Base-by-base conservation (phyloP, 2,329 filamentous ascomycete species). In the Aspergillus tanneri region DNA sequence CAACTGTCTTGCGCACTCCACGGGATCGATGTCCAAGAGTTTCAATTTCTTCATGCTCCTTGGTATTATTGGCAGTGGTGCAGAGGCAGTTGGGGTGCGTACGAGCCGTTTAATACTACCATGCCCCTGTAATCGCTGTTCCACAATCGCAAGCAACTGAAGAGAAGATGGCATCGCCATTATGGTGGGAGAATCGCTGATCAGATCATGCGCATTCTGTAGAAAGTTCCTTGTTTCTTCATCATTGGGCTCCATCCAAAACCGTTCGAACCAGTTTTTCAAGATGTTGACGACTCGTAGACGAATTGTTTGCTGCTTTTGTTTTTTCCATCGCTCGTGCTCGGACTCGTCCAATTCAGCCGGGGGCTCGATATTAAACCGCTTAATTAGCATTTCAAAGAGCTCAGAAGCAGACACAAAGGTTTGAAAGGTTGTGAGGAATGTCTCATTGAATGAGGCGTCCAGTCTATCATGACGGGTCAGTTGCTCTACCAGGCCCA, bases 11-110 rank as follows among this genome's bases (percentile, higher is more conserved):
- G 91, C 92, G 68, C 96, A 95, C 65, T 97, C 92, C 0, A 86
- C 87, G 0, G 90, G 83, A 64, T 96, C 91, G 58, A 97, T 95
- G 66, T 96, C 91, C 42, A 96, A 73, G 71, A 96, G 95, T 68
- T 96, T 96, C 58, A 96, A 80, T 72, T 96, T 96, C 79, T 91
- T 95, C 88, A 96, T 91, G 67, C 96, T 95, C 77, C 93, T 95
- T 1, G 92, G 92, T 68, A 96, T 83, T 64, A 96, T 95, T 1
- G 92, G 89, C 24, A 86, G 76, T 3, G 91, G 90, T 2, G 88
- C 86, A 55, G 86, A 86, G 61, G 86, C 84, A 64, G 84, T 90
- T 47, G 90, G 75, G 0, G 88, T 95, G 57, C 90, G 82, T 7
- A 95, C 83, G 65, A 96, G 78, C 22, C 87, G 83, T 63, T 91